Base-by-base conservation (phyloP, 1,284 basidiomycete genomes). In the Naganishia sp. region DNA sequence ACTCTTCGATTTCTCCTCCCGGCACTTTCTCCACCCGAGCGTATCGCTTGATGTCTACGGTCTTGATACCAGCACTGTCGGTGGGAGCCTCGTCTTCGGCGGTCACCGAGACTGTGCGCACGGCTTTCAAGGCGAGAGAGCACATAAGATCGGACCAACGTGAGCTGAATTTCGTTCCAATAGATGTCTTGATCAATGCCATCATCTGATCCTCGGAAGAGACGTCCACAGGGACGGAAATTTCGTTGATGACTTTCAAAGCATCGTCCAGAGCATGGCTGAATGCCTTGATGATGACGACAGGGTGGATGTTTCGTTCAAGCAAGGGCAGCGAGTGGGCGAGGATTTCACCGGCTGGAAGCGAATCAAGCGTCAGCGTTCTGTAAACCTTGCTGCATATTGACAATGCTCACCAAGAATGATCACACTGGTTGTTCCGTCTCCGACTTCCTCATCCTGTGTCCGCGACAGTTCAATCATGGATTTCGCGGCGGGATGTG, bases 81-180 rank as follows among this genome's bases (percentile, higher is more conserved):
- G 54, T 52, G 7, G 62, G 54, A 15, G 31, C 46, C 21, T 77
- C 72, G 39, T 58, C 76, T 54, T 82, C 81, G 65, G 84, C 84
- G 52, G 81, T 79, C 52, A 81, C 81, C 11, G 83, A 82, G 57
- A 97, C 93, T 1, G 88, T 94, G 45, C 90, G 87, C 1, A 98
- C 92, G 0, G 95, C 94, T 71, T 95, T 86, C 39, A 99, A 84
- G 0, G 96, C 96, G 58, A 99, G 88, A 69, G 84, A 86, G 82
- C 95, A 99, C 95, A 99, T 99, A 70, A 97, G 87, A 74, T 96
- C 93, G 0, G 90, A 91, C 95, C 95, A 99, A 56, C 95, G 87
- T 46, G 88, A 88, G 72, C 94, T 92, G 75, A 99, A 98, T 80
- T 99, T 99, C 66, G 96, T 99, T n/a, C 95, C 95, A 80, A 99